Evolutionary conservation across 2,329 filamentous ascomycete genomes (phyloP), one percentile per base, ranked within the genome.

Genomic region (Chrysoporthe puriensis): DNA sequence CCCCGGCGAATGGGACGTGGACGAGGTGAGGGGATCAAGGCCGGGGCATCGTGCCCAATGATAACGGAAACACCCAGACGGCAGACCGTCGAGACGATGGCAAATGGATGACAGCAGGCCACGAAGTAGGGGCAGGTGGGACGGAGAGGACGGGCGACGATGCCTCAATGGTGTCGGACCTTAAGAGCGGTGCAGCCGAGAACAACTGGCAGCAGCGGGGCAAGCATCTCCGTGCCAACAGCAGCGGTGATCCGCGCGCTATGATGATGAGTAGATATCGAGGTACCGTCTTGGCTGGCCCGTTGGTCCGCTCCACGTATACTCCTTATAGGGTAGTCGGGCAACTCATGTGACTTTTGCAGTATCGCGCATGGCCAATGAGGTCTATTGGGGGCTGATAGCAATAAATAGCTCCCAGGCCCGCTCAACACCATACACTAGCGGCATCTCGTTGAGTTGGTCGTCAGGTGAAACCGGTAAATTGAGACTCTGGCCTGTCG

Each of bases 291-390:
- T 59, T 52, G 57, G 60, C 64, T 66, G 64, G 42, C 60, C 67
- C 64, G 63, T 63, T 43, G 67, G 59, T 43, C 60, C 57, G 67
- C 64, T 69, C 67, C 67, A 69, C 64, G 60, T 61, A 52, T 32
- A 52, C 50, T 52, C 50, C 21, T 9, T 44, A 50, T 18, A 34
- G 48, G 11, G 62, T 36, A 40, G 58, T n/a, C 59, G 14, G 43
- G 14, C 63, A 48, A 32, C 34, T 54, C 50, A 62, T 62, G 58
- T 43, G 66, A 32, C 62, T 8, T 52, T 56, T 48, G 59, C 52
- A 56, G 63, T 59, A 56, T 46, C 46, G 59, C 61, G 64, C 61
- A 69, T 46, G 44, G 60, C 54, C 61, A 69, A 60, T 26, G 44
- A 40, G 40, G 66, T 44, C 42, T 61, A 18, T 68, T 32, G 44